Base-by-base conservation (phyloP, 2,329 filamentous ascomycete genomes). In the Fusarium acutatum region DNA sequence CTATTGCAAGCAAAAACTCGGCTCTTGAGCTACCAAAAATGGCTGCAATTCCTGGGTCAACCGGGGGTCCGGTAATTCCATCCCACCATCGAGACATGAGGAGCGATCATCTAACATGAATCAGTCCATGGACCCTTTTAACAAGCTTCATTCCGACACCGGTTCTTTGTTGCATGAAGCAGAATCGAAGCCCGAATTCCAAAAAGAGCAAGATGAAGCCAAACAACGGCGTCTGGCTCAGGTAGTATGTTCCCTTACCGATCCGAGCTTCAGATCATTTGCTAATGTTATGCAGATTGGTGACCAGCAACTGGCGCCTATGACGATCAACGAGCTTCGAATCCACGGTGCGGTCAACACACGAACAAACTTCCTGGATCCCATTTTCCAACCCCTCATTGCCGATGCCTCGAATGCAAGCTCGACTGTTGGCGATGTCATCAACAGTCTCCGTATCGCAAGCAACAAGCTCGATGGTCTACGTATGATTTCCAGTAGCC, bases 281-380 rank as follows among this genome's bases (percentile, higher is more conserved):
- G 28, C 73, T 81, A 67, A 82, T 58, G n/a, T 9, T 35, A 9
- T 28, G 47, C 61, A 84, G 82, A 79, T 84, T 72, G 75, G 91
- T 75, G 89, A 93, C 83, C 97, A 98, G 82, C 92, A 93, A 74
- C 94, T 94, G 47, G 90, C 96, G 65, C 96, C 96, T 44, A 94
- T 96, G 77, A 94, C 94, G 20, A 92, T 99, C 80, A 94, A 94
- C 77, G 93, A 94, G 49, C 89, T 99, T 80, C 91, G 93, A 77
- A 87, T 99, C 69, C 90, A 97, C 70, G 93, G 95, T 80, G 94
- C 94, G 49, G 88, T 89, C 69, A 91, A 96, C 80, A 97, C 96
- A n/a, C 90, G 96, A 72, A 89, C 89, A 77, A 87, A 88, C 72
- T 98, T 99, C 82, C 90, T 99, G 61, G 89, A 97, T 80, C 90